phyloP scores from a whole-genome alignment of 2,329 filamentous ascomycete species.

The Beauveria medogensis region DNA sequence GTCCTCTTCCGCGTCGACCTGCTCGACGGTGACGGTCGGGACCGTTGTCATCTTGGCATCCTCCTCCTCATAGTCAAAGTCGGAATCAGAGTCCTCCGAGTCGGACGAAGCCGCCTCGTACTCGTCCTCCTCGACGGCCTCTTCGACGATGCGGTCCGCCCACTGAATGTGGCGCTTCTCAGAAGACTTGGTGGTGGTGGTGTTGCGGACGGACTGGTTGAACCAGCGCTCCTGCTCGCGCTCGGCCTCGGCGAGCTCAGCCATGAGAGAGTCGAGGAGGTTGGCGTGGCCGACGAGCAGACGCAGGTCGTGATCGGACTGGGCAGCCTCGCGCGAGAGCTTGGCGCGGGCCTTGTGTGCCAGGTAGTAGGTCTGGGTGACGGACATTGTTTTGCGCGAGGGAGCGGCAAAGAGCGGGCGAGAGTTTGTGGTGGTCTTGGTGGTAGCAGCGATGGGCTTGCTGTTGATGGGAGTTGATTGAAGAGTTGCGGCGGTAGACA shows the following conservation, averaged over 20 bases:
- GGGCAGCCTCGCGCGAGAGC: slow-evolving; percentile 86
- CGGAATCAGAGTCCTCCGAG: slow-evolving; percentile 37
- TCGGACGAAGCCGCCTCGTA: slow-evolving; percentile 49
- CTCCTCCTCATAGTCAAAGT: slow-evolving; percentile 45
- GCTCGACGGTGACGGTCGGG: slow-evolving; percentile 34
- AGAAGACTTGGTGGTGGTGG: slow-evolving; percentile 21
- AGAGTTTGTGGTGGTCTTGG: slow-evolving; percentile 21
- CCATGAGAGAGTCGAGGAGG: slow-evolving; percentile 92
- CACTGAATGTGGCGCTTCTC: slow-evolving; percentile 75
- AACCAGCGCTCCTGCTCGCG: slow-evolving; percentile 96
- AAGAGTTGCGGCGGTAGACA: slow-evolving; percentile 23
- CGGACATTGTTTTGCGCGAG: slow-evolving; percentile 80
- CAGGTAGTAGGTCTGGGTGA: slow-evolving; percentile 97
- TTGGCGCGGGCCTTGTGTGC: slow-evolving; percentile 94
- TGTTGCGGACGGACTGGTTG: slow-evolving; percentile 81
- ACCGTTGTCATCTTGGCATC: slow-evolving; percentile 43
- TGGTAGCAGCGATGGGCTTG: slow-evolving; percentile 15
- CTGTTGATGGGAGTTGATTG: slow-evolving; percentile 20
- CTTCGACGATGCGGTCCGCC: slow-evolving; percentile 66
- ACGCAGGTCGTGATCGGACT: slow-evolving; percentile 87
- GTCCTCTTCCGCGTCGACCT: slow-evolving; percentile 34
- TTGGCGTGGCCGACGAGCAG: slow-evolving; percentile 97
- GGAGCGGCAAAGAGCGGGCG: slow-evolving; percentile 30
- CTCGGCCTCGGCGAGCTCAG: slow-evolving; percentile 84
- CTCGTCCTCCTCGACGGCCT: slow-evolving; percentile 48